These are phyloP conservation scores for Penstemon davidsonii DNA, from an alignment of 257 asterid genomes.

Conservation along the genomic window DNA sequence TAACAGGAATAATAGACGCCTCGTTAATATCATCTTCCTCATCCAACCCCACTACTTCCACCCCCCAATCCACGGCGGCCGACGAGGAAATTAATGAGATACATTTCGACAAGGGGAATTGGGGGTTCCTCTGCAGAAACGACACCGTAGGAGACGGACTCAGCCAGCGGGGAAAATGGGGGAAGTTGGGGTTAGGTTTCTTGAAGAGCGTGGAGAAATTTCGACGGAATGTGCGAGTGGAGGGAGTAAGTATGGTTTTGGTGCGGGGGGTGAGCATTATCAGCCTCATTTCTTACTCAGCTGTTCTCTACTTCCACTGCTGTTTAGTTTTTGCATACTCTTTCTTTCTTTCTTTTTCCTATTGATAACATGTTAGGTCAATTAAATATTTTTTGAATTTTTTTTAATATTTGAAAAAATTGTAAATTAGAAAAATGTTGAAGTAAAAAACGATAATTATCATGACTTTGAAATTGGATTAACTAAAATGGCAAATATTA, in stretches of 20 bases:
- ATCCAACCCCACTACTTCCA: constrained; percentile 30
- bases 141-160: constrained; percentile 18
- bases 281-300: neutral
- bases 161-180: constrained; percentile 2
- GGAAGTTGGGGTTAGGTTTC: neutral
- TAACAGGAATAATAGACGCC: constrained; percentile 63
- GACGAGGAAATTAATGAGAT: constrained; percentile 55
- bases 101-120: constrained; percentile 40
- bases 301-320: too few species aligned
- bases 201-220: constrained; percentile 1
- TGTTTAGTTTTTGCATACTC: too few species aligned
- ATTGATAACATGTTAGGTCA: too few species aligned
- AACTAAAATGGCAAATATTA: too few species aligned
- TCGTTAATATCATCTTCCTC: constrained; percentile 44
- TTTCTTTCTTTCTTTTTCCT: too few species aligned
- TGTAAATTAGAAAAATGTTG: too few species aligned
- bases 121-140: constrained; percentile 30
- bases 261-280: constrained; percentile 3
- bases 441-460: too few species aligned
- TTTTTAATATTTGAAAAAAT: too few species aligned
- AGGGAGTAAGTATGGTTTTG: neutral
- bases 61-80: constrained; percentile 48
- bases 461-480: too few species aligned
- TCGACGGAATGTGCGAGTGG: neutral
- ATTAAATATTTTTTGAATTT: too few species aligned